phyloP scores from a whole-genome alignment of 305 asterid genomes.

The Fraxinus velutina region DNA sequence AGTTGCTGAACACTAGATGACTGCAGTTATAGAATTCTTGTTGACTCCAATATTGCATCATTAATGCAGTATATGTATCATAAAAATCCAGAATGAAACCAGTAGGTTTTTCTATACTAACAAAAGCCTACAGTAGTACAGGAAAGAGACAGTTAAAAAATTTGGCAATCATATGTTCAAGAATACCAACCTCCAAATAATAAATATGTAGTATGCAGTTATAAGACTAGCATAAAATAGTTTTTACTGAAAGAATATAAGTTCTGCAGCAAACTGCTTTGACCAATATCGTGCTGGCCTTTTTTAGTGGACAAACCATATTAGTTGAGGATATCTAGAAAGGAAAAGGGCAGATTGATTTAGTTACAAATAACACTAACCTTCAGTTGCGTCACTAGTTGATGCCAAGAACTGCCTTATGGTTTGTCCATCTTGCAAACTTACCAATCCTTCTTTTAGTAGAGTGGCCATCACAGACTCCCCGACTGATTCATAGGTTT shows the following conservation, averaged over 20 bases:
- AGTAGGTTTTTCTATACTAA: slow-evolving; percentile 8
- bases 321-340: neutral
- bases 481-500: slow-evolving; percentile 89
- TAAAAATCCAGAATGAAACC: neutral
- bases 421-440: slow-evolving; percentile 64
- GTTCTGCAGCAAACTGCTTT: slow-evolving; percentile 13
- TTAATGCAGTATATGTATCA: slow-evolving; percentile 3
- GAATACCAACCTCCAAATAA: slow-evolving; percentile 3
- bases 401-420: slow-evolving; percentile 46
- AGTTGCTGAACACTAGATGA: neutral
- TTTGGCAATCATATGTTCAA: neutral
- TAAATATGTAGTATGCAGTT: neutral
- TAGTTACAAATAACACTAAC: slow-evolving; percentile 33
- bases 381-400: slow-evolving; percentile 49
- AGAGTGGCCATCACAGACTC: slow-evolving; percentile 68
- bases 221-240: slow-evolving; percentile 6
- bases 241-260: neutral
- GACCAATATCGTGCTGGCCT: slow-evolving; percentile 8
- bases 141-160: slow-evolving; percentile 6
- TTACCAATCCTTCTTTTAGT: slow-evolving; percentile 61
- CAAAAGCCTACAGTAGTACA: slow-evolving; percentile 6
- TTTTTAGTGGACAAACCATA: neutral
- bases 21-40: slow-evolving; percentile 6
- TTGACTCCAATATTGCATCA: slow-evolving; percentile 6
- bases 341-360: neutral